Conservation (phyloP, 371 early-diverging fungal species). For the Rhizopus sp. region DNA sequence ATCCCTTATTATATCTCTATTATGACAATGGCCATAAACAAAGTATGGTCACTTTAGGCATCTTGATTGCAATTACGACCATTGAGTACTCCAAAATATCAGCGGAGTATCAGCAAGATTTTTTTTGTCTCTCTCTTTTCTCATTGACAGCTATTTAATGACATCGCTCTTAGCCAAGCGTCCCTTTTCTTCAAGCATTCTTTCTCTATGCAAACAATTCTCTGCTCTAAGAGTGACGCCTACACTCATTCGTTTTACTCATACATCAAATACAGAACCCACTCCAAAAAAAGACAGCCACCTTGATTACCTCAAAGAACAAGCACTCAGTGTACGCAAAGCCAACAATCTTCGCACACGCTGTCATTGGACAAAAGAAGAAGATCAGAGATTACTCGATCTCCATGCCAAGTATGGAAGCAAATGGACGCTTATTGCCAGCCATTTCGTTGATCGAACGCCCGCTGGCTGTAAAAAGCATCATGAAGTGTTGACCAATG, state of each 20-base stretch:
- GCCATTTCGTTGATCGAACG: constrained; percentile 24
- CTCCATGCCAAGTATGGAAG: constrained; percentile 9
- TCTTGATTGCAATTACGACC: too few species aligned
- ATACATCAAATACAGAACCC: neutral
- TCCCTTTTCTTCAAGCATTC: too few species aligned
- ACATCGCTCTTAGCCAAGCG: too few species aligned
- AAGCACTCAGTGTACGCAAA: constrained; percentile 4
- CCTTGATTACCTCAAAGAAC: neutral
- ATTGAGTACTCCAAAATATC: neutral
- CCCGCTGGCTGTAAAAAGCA: constrained; percentile 21
- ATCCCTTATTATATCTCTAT: too few species aligned
- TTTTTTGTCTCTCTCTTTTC: too few species aligned
- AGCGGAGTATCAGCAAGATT: too few species aligned
- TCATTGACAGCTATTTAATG: too few species aligned
- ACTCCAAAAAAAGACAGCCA: neutral
- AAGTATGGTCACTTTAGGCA: too few species aligned
- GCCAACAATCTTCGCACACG: constrained; percentile 14
- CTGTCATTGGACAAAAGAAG: constrained; percentile 30
- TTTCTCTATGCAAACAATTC: neutral
- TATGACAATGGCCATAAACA: too few species aligned
- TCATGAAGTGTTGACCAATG: constrained; percentile 13
- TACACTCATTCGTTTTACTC: neutral
- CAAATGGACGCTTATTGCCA: constrained; percentile 20
- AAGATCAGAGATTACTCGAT: constrained; percentile 22
- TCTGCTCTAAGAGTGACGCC: neutral